Evolutionary conservation across 345 rosid genomes (phyloP).

Genomic region (Eucalyptus marginata): DNA sequence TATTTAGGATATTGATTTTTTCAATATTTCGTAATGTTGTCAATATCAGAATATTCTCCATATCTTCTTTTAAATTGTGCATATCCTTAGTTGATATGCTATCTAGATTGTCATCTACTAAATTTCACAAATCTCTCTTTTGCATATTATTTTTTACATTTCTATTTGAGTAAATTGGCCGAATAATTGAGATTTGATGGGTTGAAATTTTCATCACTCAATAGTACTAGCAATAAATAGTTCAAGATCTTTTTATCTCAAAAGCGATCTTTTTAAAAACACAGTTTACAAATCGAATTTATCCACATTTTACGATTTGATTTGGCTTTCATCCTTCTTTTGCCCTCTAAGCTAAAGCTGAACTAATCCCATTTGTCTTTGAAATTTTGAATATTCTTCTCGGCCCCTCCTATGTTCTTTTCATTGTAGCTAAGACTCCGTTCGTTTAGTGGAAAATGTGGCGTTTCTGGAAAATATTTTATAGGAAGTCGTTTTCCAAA

Average conservation of each 20-base stretch:
- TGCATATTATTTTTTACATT: accelerated
- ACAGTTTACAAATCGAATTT: neutral
- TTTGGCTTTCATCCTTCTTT: neutral
- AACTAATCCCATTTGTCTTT: too few relatives aligned
- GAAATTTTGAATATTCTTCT: too few relatives aligned
- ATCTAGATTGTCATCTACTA: neutral
- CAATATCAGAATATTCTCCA: neutral
- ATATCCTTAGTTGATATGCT: neutral
- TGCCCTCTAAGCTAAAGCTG: neutral
- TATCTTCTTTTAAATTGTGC: neutral
- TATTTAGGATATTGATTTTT: neutral
- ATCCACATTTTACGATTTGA: neutral
- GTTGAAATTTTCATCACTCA: neutral
- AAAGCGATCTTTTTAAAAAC: neutral
- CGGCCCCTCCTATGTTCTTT: neutral
- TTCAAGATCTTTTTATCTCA: neutral
- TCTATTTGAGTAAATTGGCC: neutral
- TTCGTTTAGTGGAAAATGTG: too few relatives aligned
- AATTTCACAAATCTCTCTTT: neutral
- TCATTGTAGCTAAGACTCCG: neutral
- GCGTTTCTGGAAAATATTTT: too few relatives aligned
- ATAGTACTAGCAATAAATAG: neutral
- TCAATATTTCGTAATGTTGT: neutral
- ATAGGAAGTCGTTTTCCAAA: too few relatives aligned
- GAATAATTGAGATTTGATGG: neutral